Evolutionary conservation across 306 rosid genomes (phyloP).

Genomic region (Astragalus membranaceus): DNA sequence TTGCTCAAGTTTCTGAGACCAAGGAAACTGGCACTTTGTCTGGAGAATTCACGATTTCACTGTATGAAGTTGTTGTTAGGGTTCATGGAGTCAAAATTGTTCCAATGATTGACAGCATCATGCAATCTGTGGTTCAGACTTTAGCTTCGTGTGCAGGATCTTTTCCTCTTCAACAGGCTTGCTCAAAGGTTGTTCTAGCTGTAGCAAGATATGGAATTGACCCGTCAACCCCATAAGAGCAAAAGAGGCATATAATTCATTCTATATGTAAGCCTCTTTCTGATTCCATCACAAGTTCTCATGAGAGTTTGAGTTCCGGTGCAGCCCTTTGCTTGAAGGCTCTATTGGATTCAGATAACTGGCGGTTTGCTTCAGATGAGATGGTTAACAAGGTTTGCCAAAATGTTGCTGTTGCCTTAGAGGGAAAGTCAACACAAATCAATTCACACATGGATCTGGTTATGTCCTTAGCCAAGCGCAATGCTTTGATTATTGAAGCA

Average conservation of each 20-base stretch:
- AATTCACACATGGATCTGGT: constrained; percentile 76
- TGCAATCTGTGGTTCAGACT: constrained; percentile 69
- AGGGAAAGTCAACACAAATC: constrained; percentile 62
- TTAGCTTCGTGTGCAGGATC: constrained; percentile 82
- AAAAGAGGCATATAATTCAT: constrained; percentile 52
- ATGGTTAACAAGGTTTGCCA: constrained; percentile 84
- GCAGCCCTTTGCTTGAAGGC: constrained; percentile 85
- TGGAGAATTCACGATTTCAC: constrained; percentile 69
- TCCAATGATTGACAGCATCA: constrained; percentile 63
- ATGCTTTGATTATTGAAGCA: constrained; percentile 73
- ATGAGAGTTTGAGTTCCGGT: constrained; percentile 70
- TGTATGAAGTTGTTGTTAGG: constrained; percentile 84
- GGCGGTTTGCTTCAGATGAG: constrained; percentile 86
- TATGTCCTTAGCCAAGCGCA: constrained; percentile 76
- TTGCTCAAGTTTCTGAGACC: constrained; percentile 87
- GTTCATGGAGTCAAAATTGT: constrained; percentile 79
- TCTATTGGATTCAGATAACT: constrained; percentile 81
- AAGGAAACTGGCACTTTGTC: constrained; percentile 66
- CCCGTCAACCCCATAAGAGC: constrained; percentile 71
- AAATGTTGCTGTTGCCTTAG: constrained; percentile 71
- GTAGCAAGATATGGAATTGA: constrained; percentile 89
- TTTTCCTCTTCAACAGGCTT: constrained; percentile 83
- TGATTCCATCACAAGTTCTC: constrained; percentile 63
- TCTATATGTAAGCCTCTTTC: constrained; percentile 75
- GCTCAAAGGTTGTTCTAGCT: constrained; percentile 82